Base-by-base conservation (phyloP, 1,284 basidiomycete species). In the Leccinum cinnamomeum region DNA sequence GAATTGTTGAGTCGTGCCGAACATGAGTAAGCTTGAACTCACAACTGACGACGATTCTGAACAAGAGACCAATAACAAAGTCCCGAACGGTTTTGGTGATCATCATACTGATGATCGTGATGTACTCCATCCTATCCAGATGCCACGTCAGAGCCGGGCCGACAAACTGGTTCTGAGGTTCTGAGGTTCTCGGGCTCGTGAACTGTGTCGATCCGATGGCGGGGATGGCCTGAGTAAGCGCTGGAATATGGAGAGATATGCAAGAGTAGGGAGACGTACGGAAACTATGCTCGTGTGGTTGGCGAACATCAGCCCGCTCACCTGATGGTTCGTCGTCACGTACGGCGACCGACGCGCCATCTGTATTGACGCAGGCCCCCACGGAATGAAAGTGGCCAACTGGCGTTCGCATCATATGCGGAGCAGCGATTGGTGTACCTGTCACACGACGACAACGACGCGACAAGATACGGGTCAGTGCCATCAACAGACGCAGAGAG, bases 291-390 rank as follows among this genome's bases (percentile, higher is more conserved):
- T 96, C 6, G 97, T 99, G 75, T 99, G 97, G 72, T 99, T 99
- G 12, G 97, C 97, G 59, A 99, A 85, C 97, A 99, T 99, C 63
- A 99, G 83, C 1, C 97, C 97, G 75, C 93, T 98, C 62, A 98
- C 97, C 25, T 94, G 89, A 76, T 97, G 95, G 70, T 90, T 93
- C 55, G 92, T 89, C 16, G 88, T 84, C 61, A 97, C 82, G 74
- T 95, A 97, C 8, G 94, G 96, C 57, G 92, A 97, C 73, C 87
- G 89, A 67, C 94, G 90, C 1, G 96, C 97, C 2, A 99, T 96
- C 79, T 99, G 97, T 70, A 98, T 98, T 53, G 94, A 96, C 2
- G 97, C 97, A 1, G 97, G 97, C 4, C 97, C 97, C 97, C 97
- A 99, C 2, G 97, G 97, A 65, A 99, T 98, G 77, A 99, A 99